Evolutionary conservation across 495 filamentous ascomycete species (phyloP), one percentile per base, ranked within the genome.

Genomic region (Acidiella bohemica): DNA sequence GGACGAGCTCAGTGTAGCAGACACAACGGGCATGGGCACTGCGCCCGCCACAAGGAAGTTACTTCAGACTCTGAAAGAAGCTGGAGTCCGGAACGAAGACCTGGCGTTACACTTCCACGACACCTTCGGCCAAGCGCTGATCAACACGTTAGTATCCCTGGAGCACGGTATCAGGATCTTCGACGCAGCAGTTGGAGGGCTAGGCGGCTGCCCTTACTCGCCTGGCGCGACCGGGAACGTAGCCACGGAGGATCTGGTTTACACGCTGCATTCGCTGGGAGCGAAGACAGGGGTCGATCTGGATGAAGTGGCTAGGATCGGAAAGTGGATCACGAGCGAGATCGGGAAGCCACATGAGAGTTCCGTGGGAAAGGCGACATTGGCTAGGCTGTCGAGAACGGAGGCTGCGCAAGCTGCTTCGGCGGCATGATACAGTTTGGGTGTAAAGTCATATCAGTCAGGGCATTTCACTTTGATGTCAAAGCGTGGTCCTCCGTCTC

Each of bases 1-100:
- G 3, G 86, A 95, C 53, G 85, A 95, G 62, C 87, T 97, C 28
- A 81, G 81, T 6, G 73, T 97, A 4, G 90, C 84, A 0, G 90
- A 97, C 53, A 97, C 90, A 0, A 96, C 90, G 1, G 90, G 90
- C 6, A 93, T 94, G 82, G 90, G 92, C 5, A 96, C 90, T 0
- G 84, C 79, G 16, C 83, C 85, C 0, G 68, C 79, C 17, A 90
- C 82, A 0, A 66, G 71, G 51, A 71, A 76, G 53, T 67, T 92
- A 28, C 60, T 92, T 41, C 64, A 68, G 39, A 74, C 82, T 14
- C 66, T 94, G 53, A 66, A 68, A 17, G 74, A 76, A 4, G 82
- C 84, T 3, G 84, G 86, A 0, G 76, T 96, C 32, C 67, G 76
- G 30, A 78, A 70, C 25, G 77, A 81, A 49, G 85, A 92, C 51